Base-by-base conservation (phyloP, 108 stramenopile genomes). In the Conticribra guillardii region DNA sequence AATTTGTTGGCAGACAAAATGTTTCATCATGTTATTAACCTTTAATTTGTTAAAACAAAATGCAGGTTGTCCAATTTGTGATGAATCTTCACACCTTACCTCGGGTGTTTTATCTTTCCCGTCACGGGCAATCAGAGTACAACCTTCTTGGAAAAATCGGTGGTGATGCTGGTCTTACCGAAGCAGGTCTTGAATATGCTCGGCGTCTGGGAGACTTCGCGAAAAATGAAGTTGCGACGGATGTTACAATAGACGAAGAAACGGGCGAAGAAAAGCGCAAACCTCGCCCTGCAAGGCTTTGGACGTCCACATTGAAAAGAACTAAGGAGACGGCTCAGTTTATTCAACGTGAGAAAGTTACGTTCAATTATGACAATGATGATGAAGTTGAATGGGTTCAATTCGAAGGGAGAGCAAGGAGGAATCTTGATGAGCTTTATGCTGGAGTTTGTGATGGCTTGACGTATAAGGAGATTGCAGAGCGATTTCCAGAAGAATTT, bases 61-160 rank as follows among this genome's bases (percentile, higher is more conserved):
- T 57, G 22, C 24, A 86, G 84, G 82, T 97, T 28, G 92, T 94
- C 21, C 93, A 96, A 48, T 97, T 96, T 76, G 85, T 97, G 55
- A 97, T 96, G 94, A 96, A 96, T 53, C 71, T 97, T 58, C 96
- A 96, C 64, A 90, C 88, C 2, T 75, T 90, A 9, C 85, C 91
- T 45, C 84, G 95, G 24, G 89, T 88, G 8, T 97, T 96, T 70
- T 99, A 94, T 71, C 83, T 99, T 69, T 96, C 96, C 4, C 91
- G 99, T 19, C 99, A 99, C 82, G 99, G 99, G 31, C 97, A 99
- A 81, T 96, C 93, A 16, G 88, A 96, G 70, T 99, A 98, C 89
- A 99, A 99, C 67, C 73, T 96, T 62, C 74, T 94, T 49, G 98
- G 97, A 1, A 96, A 96, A 66, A 99, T 99, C 67, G 99, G 99